phyloP scores from a whole-genome alignment of 495 filamentous ascomycete species.

The Penicillium canariense region DNA sequence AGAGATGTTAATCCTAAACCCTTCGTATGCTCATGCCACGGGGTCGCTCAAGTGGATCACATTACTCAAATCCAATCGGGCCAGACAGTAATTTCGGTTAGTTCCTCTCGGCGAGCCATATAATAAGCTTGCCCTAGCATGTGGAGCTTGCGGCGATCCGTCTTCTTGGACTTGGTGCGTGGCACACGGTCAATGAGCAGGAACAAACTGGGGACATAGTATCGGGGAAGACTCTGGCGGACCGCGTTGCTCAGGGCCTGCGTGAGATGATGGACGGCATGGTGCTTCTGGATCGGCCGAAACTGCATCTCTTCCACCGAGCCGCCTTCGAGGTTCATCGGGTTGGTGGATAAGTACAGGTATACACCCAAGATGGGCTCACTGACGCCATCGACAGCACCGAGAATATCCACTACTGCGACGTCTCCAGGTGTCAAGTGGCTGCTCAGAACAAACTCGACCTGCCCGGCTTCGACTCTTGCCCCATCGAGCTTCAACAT shows the following conservation, averaged over 20 bases:
- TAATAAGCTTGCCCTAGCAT: slow-evolving; percentile 21
- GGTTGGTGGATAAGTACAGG: slow-evolving; percentile 19
- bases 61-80: slow-evolving; percentile 15
- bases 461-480: slow-evolving; percentile 73
- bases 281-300: slow-evolving; percentile 8
- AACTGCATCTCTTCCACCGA: slow-evolving; percentile 20
- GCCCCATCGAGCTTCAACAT: slow-evolving; percentile 80
- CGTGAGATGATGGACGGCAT: slow-evolving; percentile 6
- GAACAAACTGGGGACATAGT: slow-evolving; percentile 26
- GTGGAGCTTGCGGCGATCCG: slow-evolving; percentile 22
- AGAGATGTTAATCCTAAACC: background rate
- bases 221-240: slow-evolving; percentile 16
- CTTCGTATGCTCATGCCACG: background rate
- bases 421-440: slow-evolving; percentile 16
- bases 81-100: slow-evolving; percentile 18
- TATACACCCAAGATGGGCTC: slow-evolving; percentile 25
- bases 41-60: background rate
- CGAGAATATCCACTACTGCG: slow-evolving; percentile 26
- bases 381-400: slow-evolving; percentile 18
- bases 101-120: slow-evolving; percentile 16
- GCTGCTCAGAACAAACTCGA: slow-evolving; percentile 37
- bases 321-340: slow-evolving; percentile 9
- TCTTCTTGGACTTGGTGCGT: slow-evolving; percentile 42
- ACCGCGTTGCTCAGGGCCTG: slow-evolving; percentile 9
- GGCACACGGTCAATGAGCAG: slow-evolving; percentile 35